These are phyloP conservation scores for Eucalyptus pauciflora DNA, from an alignment of 345 rosid genomes.

Conservation along the genomic window DNA sequence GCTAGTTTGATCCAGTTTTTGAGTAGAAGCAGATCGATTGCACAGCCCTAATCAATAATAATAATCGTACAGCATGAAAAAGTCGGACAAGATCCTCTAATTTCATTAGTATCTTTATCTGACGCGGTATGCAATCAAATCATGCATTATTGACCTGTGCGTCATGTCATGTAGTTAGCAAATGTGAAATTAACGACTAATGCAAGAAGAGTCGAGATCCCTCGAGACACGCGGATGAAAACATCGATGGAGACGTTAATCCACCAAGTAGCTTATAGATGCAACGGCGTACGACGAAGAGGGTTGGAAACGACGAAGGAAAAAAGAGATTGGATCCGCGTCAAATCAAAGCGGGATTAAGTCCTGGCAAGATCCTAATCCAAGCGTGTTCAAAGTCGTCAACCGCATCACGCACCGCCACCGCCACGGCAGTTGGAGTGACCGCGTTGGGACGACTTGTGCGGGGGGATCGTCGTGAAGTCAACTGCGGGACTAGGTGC, in stretches of 20 bases:
- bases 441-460: not conserved
- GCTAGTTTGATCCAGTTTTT: fast-evolving
- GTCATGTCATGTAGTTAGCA: fast-evolving
- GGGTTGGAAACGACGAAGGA: not conserved
- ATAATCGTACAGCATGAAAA: not conserved
- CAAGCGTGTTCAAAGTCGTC: not conserved
- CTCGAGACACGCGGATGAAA: not conserved
- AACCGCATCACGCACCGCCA: not conserved
- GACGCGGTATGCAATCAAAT: fast-evolving
- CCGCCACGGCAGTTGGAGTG: not conserved
- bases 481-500: not conserved
- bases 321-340: not conserved
- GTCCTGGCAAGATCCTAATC: not conserved
- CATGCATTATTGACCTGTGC: not conserved
- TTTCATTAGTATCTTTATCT: fast-evolving
- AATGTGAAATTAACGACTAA: not conserved
- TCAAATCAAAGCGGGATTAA: not conserved
- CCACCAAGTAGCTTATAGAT: not conserved
- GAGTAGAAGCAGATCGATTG: fast-evolving
- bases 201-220: not conserved
- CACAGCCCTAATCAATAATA: not conserved
- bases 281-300: not conserved
- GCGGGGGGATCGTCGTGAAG: not conserved
- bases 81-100: fast-evolving
- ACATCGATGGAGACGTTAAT: not conserved